phyloP scores from a whole-genome alignment of 1,284 basidiomycete genomes.

The Hemileia vastatrix region DNA sequence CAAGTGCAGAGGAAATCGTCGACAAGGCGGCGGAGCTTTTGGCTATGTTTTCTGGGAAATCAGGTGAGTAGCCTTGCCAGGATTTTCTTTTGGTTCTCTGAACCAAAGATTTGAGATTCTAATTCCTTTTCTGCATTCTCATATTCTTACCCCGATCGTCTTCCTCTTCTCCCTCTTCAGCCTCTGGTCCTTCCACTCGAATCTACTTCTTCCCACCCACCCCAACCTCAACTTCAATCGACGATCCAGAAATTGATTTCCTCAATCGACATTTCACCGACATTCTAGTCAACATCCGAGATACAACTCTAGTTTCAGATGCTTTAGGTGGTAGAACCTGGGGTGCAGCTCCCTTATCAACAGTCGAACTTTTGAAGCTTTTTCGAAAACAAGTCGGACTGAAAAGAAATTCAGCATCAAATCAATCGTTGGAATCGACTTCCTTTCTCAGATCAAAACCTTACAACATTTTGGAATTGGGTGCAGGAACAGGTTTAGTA shows the following conservation, averaged over 20 bases:
- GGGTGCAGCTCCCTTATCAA: constrained; percentile 37
- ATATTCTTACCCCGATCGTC: neutral
- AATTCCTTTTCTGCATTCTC: too few relatives aligned
- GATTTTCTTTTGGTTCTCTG: too few relatives aligned
- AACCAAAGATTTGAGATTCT: too few relatives aligned
- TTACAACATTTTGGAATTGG: too few relatives aligned
- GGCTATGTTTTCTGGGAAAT: constrained; percentile 27
- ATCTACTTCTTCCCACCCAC: neutral
- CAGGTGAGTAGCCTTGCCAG: constrained; percentile 25
- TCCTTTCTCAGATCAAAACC: too few relatives aligned
- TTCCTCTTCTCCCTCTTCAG: neutral
- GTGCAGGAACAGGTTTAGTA: too few relatives aligned
- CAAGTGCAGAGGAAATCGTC: constrained; percentile 22
- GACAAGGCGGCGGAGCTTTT: constrained; percentile 29
- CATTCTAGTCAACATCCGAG: constrained; percentile 33
- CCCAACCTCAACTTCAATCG: constrained; percentile 5
- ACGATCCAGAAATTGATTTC: constrained; percentile 10
- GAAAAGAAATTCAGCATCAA: constrained; percentile 19
- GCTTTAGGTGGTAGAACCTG: constrained; percentile 37
- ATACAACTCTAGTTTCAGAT: constrained; percentile 30
- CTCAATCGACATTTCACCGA: constrained; percentile 26
- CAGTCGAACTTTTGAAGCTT: constrained; percentile 30
- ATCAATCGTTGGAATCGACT: neutral
- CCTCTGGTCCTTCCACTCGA: neutral
- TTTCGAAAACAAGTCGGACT: constrained; percentile 4